These are phyloP conservation scores for Pseudocercospora macadamiae DNA, from an alignment of 2,329 filamentous ascomycete genomes.

Conservation along the genomic window DNA sequence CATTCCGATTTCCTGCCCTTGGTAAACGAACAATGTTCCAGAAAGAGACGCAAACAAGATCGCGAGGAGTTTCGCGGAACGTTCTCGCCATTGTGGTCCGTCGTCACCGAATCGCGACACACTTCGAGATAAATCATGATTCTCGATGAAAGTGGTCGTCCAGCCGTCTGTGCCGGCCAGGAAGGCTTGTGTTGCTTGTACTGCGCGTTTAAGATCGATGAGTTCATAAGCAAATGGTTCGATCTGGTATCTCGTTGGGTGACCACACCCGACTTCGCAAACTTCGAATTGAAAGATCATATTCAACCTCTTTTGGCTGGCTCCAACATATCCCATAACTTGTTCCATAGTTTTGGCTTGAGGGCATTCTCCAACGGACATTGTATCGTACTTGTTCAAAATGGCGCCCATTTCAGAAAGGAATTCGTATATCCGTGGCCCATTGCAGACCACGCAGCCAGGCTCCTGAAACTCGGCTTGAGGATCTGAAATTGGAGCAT, in stretches of 20 bases:
- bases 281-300: conserved; percentile 63
- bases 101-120: conserved; percentile 60
- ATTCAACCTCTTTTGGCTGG: conserved; percentile 59
- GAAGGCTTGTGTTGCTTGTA: conserved; percentile 4
- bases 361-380: conserved; percentile 54
- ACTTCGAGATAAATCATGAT: conserved; percentile 64
- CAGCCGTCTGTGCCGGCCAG: conserved; percentile 57
- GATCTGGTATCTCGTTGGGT: not conserved
- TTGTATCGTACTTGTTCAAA: conserved; percentile 53
- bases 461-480: conserved; percentile 8
- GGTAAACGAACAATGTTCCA: conserved; percentile 63
- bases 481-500: conserved; percentile 44
- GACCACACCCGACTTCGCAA: conserved; percentile 6
- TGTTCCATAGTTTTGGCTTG: conserved; percentile 44
- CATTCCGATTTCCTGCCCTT: conserved; percentile 69
- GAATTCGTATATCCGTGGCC: conserved; percentile 10
- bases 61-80: conserved; percentile 59
- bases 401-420: conserved; percentile 22
- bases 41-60: conserved; percentile 22
- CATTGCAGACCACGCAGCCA: conserved; percentile 12
- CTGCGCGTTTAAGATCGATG: conserved; percentile 5
- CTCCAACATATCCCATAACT: conserved; percentile 51
- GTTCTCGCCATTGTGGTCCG: conserved; percentile 48
- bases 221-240: conserved; percentile 10
- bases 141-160: conserved; percentile 67